Evolutionary conservation across 768 basidiomycete genomes (phyloP).

Genomic region (Amanita rimosa): DNA sequence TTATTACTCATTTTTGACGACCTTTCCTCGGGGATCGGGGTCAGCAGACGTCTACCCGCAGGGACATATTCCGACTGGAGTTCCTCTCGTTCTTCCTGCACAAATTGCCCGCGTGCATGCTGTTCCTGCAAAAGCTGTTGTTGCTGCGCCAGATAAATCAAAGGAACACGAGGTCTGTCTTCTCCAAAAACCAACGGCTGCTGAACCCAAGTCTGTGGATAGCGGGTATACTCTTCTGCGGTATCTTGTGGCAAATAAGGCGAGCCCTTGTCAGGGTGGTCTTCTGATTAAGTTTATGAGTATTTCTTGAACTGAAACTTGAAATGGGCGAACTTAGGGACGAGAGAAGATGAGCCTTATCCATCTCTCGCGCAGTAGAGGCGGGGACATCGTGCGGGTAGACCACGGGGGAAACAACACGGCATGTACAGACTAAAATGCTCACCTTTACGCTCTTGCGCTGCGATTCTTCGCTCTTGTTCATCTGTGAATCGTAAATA

Average conservation of each 20-base stretch:
- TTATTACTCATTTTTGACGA: constrained; percentile 33
- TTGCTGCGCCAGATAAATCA: constrained; percentile 46
- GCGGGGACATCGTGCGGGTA: constrained; percentile 11
- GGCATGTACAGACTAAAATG: constrained; percentile 18
- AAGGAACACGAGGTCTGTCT: constrained; percentile 38
- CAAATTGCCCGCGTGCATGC: background rate
- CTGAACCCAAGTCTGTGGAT: constrained; percentile 5
- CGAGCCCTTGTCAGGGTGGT: constrained; percentile 10
- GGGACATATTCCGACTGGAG: constrained; percentile 7
- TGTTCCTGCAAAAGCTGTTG: constrained; percentile 31
- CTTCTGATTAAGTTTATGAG: constrained; percentile 5
- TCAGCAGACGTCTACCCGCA: constrained; percentile 25
- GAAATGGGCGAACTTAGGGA: constrained; percentile 8
- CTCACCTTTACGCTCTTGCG: constrained; percentile 83
- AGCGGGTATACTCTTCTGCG: background rate
- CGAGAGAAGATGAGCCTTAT: constrained; percentile 51
- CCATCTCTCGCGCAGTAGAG: constrained; percentile 21
- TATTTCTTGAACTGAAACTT: background rate
- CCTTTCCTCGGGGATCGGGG: constrained; percentile 62
- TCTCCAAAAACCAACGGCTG: constrained; percentile 8
- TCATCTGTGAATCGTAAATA: constrained; percentile 40
- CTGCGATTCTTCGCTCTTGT: constrained; percentile 47
- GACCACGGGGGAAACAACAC: constrained; percentile 16
- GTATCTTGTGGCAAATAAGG: constrained; percentile 12
- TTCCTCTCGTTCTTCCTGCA: background rate